Percentiles rank a stretch among this genome's conserved stretches.
These are phyloP conservation scores for Sphaceloma murrayae DNA, from an alignment of 2,329 filamentous ascomycete species.

Conservation along the genomic window DNA sequence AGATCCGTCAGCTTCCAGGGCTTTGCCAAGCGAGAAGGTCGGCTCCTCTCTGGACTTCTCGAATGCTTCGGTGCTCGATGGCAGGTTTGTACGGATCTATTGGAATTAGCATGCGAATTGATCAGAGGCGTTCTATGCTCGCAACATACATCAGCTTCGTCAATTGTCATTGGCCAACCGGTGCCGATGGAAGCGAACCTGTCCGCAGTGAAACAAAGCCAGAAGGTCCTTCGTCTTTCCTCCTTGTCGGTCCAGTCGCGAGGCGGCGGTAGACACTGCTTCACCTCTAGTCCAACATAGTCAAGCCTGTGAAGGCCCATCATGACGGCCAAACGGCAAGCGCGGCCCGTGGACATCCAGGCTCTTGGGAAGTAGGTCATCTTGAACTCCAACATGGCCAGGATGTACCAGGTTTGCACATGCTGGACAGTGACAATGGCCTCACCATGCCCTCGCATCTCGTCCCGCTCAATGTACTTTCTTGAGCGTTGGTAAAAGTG, in stretches of 20 bases:
- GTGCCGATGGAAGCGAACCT: constrained; percentile 93
- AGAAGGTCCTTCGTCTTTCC: constrained; percentile 85
- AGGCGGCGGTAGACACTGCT: constrained; percentile 77
- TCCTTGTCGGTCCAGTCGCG: constrained; percentile 92
- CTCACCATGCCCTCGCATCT: constrained; percentile 87
- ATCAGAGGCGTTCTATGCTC: background rate
- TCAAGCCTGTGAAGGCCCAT: constrained; percentile 85
- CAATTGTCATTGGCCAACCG: constrained; percentile 91
- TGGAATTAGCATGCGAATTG: background rate
- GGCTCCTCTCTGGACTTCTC: constrained; percentile 66
- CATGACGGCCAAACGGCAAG: constrained; percentile 78
- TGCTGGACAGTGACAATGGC: constrained; percentile 76
- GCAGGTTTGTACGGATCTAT: constrained; percentile 71
- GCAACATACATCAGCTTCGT: constrained; percentile 64
- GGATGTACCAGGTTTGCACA: constrained; percentile 72
- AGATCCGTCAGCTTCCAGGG: constrained; percentile 61
- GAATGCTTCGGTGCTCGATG: constrained; percentile 75
- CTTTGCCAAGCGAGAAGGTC: constrained; percentile 59
- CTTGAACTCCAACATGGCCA: constrained; percentile 85
- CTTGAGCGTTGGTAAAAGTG: constrained; percentile 83
- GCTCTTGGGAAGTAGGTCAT: constrained; percentile 95
- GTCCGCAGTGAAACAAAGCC: constrained; percentile 86
- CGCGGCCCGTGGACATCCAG: constrained; percentile 83
- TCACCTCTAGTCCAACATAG: constrained; percentile 73
- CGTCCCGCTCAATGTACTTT: constrained; percentile 83